Percentiles rank a stretch among this genome's conserved stretches.
These are phyloP conservation scores for Cutaneotrichosporon sp. DNA, from an alignment of 1,284 basidiomycete genomes.

Conservation along the genomic window DNA sequence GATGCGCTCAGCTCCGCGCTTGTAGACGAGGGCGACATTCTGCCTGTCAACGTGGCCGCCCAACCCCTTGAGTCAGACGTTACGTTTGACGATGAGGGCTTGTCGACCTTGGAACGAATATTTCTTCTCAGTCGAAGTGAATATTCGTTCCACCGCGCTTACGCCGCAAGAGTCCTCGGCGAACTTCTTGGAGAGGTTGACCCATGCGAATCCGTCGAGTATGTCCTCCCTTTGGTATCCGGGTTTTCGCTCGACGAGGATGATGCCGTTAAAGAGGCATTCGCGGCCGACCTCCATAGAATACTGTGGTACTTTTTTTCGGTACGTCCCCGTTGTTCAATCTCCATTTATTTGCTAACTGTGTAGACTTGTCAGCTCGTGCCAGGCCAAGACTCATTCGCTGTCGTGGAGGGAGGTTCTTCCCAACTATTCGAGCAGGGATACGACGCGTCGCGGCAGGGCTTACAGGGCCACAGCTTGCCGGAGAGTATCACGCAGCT, in stretches of 20 bases:
- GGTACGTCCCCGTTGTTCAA: constrained; percentile 49
- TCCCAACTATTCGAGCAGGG: not conserved
- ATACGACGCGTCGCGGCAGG: not conserved
- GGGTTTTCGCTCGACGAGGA: constrained; percentile 86
- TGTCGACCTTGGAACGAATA: constrained; percentile 83
- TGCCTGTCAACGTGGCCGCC: constrained; percentile 20
- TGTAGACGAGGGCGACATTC: constrained; percentile 41
- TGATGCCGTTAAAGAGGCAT: constrained; percentile 83
- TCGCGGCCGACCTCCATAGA: constrained; percentile 72
- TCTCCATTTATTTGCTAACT: constrained; percentile 20
- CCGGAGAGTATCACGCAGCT: constrained; percentile 6
- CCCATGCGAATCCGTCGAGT: constrained; percentile 85
- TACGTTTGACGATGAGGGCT: constrained; percentile 57
- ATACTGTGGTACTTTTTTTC: constrained; percentile 95
- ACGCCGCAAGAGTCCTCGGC: constrained; percentile 74
- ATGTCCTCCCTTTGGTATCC: constrained; percentile 83
- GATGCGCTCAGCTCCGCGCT: constrained; percentile 4
- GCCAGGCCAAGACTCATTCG: constrained; percentile 9
- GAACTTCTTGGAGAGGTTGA: constrained; percentile 68
- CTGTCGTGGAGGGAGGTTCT: not conserved
- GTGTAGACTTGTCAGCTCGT: constrained; percentile 23
- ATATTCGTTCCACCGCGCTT: constrained; percentile 74
- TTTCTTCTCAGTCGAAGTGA: constrained; percentile 87
- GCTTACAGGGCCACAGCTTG: not conserved
- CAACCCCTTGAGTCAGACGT: constrained; percentile 36